Evolutionary conservation across 108 stramenopile genomes (phyloP).

Genomic region (Fistulifera pelliculosa): DNA sequence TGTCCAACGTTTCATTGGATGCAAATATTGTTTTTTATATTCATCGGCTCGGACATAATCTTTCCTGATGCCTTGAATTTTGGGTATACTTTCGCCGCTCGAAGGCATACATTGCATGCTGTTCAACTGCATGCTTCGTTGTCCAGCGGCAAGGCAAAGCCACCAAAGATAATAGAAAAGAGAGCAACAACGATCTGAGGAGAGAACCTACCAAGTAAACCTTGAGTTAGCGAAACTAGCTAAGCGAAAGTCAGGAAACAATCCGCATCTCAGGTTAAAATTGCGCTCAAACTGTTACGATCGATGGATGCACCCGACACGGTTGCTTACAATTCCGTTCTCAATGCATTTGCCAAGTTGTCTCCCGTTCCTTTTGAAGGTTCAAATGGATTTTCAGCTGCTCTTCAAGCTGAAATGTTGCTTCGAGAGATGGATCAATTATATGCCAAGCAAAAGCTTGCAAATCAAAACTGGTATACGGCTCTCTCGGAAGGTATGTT

Average conservation of each 20-base stretch:
- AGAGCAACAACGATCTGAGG: neutral
- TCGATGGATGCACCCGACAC: conserved; percentile 35
- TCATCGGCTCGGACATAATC: no score
- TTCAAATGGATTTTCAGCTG: neutral
- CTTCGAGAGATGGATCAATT: conserved; percentile 7
- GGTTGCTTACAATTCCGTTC: conserved; percentile 22
- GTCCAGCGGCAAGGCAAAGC: no score
- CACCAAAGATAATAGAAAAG: no score
- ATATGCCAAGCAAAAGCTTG: neutral
- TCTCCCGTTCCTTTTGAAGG: neutral
- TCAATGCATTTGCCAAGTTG: conserved; percentile 17
- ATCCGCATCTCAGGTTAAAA: neutral
- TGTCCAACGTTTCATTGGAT: no score
- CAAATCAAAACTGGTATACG: neutral
- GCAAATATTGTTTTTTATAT: no score
- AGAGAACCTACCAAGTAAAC: neutral
- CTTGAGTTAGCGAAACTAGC: conserved; percentile 2
- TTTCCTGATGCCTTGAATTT: no score
- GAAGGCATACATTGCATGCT: no score
- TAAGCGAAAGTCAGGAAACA: neutral
- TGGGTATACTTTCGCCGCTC: no score
- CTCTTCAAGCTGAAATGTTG: conserved; percentile 7
- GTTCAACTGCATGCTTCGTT: no score
- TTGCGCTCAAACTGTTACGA: conserved; percentile 8
- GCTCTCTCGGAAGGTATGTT: neutral